phyloP scores from a whole-genome alignment of 202 grass and related monocot species.

The Carex arenaria region DNA sequence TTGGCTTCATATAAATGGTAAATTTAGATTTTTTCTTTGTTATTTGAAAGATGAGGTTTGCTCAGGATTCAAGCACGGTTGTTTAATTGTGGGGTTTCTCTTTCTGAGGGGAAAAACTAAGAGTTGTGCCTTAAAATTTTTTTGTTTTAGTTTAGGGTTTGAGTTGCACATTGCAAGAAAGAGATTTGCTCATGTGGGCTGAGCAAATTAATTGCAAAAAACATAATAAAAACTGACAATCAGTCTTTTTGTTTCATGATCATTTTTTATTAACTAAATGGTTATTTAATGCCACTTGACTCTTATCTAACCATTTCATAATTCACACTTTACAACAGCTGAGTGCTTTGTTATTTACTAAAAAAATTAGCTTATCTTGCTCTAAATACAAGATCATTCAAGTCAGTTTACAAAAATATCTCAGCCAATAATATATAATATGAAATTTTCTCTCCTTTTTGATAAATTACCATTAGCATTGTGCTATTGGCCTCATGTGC shows the following conservation, averaged over 20 bases:
- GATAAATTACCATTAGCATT: background rate
- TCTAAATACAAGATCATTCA: background rate
- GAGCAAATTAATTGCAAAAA: background rate
- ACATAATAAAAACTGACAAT: background rate
- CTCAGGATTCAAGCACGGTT: background rate
- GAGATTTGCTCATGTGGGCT: background rate
- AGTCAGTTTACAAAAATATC: background rate
- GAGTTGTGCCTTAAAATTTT: background rate
- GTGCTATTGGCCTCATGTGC: constrained; percentile 9
- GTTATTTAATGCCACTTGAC: background rate
- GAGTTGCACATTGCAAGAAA: background rate
- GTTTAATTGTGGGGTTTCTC: background rate
- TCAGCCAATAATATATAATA: background rate
- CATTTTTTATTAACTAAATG: background rate
- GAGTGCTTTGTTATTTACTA: background rate
- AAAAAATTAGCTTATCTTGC: background rate
- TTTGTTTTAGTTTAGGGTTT: background rate
- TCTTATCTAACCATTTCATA: background rate
- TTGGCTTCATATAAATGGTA: background rate
- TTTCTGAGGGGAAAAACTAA: background rate
- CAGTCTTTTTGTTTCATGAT: background rate
- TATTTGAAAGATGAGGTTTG: background rate
- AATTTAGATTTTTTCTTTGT: background rate
- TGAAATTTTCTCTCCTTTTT: background rate
- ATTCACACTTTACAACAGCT: background rate